A percentile compares a stretch with the other conserved stretches of the same genome.
Evolutionary conservation across 108 stramenopile genomes (phyloP).

Genomic region (Cyclotella choctawhatcheeana): DNA sequence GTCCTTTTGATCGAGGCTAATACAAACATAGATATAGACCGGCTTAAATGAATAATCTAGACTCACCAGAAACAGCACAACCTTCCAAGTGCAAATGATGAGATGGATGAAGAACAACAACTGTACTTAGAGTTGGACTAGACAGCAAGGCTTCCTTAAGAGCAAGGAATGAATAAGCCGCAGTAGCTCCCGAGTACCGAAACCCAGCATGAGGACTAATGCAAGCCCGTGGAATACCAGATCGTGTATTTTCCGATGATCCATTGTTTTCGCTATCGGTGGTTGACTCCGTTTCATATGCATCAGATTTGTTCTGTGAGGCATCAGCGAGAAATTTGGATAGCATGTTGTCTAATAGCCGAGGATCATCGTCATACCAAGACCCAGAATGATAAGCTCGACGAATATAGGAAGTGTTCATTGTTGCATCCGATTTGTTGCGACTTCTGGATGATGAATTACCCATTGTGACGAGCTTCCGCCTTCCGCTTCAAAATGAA

Average conservation of each 20-base stretch:
- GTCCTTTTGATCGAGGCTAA: not conserved
- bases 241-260: not conserved
- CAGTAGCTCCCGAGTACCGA: slow-evolving; percentile 86
- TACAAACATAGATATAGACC: not conserved
- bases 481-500: too few species aligned
- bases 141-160: slow-evolving; percentile 51
- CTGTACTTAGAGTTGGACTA: slow-evolving; percentile 28
- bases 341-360: slow-evolving; percentile 50
- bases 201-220: slow-evolving; percentile 89
- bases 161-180: slow-evolving; percentile 72
- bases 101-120: slow-evolving; percentile 74
- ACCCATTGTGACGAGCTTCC: too few species aligned
- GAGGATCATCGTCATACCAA: slow-evolving; percentile 69
- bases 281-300: slow-evolving; percentile 22
- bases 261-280: slow-evolving; percentile 6
- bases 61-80: slow-evolving; percentile 75
- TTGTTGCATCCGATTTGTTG: slow-evolving; percentile 3
- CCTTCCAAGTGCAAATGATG: slow-evolving; percentile 87
- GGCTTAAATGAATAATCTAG: not conserved
- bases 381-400: slow-evolving; percentile 79
- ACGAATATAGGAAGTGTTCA: slow-evolving; percentile 56
- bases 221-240: slow-evolving; percentile 55
- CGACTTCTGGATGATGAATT: slow-evolving; percentile 2
- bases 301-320: slow-evolving; percentile 9
- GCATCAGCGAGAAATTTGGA: slow-evolving; percentile 54